These are phyloP conservation scores for Echinosophora koreensis DNA, from an alignment of 306 rosid genomes.

Conservation along the genomic window DNA sequence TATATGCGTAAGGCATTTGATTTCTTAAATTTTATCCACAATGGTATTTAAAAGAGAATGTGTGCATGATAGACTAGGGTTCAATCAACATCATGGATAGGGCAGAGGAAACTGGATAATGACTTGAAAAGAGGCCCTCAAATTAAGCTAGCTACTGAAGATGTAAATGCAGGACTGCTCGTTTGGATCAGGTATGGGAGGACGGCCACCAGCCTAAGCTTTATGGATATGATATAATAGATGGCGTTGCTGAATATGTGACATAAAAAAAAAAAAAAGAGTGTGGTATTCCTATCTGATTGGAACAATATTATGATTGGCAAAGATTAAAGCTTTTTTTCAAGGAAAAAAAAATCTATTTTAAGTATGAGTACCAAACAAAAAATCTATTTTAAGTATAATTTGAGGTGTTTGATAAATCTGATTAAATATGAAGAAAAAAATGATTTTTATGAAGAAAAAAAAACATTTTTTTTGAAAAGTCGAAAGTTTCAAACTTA, in stretches of 20 bases:
- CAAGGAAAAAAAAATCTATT: no score
- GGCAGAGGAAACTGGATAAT: slow-evolving; percentile 35
- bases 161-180: slow-evolving; percentile 13
- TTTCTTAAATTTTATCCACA: slow-evolving; percentile 46
- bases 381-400: no score
- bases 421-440: no score
- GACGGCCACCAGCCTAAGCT: slow-evolving; percentile 18
- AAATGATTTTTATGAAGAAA: no score
- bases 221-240: slow-evolving; percentile 49
- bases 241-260: slow-evolving; percentile 15
- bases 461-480: no score
- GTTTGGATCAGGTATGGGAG: slow-evolving; percentile 45
- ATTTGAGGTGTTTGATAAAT: no score
- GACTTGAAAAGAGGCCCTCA: slow-evolving; percentile 30
- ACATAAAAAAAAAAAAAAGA: not conserved
- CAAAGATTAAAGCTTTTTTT: no score
- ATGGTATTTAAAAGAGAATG: slow-evolving; percentile 15
- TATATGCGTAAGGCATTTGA: slow-evolving; percentile 33
- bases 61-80: slow-evolving; percentile 33
- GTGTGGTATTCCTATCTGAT: slow-evolving; percentile 33
- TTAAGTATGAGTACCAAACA: no score
- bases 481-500: no score
- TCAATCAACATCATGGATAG: slow-evolving; percentile 48
- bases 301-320: no score
- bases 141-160: slow-evolving; percentile 33